Evolutionary conservation across 2,329 filamentous ascomycete genomes (phyloP), one percentile per base, ranked within the genome.

Genomic region (Pseudopithomyces chartarum): DNA sequence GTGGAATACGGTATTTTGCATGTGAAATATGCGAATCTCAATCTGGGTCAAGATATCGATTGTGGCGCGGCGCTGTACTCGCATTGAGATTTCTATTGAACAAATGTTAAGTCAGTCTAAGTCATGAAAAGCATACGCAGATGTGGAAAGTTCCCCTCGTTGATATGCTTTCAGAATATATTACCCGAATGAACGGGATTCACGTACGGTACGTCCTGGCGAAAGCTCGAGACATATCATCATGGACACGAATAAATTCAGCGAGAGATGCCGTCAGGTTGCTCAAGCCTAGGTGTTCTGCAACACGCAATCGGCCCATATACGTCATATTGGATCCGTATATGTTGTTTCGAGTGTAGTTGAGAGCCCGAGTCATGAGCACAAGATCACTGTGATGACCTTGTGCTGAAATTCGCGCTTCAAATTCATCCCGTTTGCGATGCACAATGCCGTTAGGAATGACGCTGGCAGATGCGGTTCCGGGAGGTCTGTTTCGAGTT

Each of bases 21-120:
- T 20, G n/a, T 51, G 54, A n/a, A 44, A 12, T 1, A 60, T 44
- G 15, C 52, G 53, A 19, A 22, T 13, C 2, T 7, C 12, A 19
- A 54, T 29, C 19, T 39, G 34, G 17, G 26, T 39, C 17, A 58
- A 36, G 3, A 44, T 26, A 38, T 56, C 55, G n/a, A 58, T 53
- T 5, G 13, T 6, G 11, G 26, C 15, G 15, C 17, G 15, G n/a
- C 15, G 23, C 10, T 22, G n/a, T 2, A 26, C n/a, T 8, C 20
- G 38, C 8, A 13, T 12, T 15, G 48, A n/a, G 7, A 39, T 12
- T 7, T 19, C 38, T 40, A 40, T 3, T 29, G 26, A 40, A 10
- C 17, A 3, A 12, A 17, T 40, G 19, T 7, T 6, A 40, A 19
- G n/a, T 40, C n/a, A 40, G 38, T 29, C 26, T 29, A 8, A 29